Percentiles rank a stretch among this genome's conserved stretches.
phyloP scores from a whole-genome alignment of 2,329 filamentous ascomycete genomes.

The Pleurostoma richardsiae region DNA sequence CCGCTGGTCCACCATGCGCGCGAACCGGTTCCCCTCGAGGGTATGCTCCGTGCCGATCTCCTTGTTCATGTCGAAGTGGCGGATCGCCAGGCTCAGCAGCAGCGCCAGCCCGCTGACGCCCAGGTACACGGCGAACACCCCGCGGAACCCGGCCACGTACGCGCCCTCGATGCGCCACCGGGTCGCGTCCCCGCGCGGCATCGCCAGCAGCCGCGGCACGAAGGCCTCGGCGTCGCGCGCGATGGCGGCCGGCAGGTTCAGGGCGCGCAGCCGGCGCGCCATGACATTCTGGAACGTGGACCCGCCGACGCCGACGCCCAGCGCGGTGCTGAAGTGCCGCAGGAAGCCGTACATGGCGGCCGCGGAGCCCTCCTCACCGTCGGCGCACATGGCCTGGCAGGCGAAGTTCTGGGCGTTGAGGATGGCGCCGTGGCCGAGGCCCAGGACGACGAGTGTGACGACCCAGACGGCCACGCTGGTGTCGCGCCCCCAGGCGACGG shows the following conservation, averaged over 20 bases:
- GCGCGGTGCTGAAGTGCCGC: conserved; percentile 32
- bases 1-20: conserved; percentile 5
- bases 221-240: conserved; percentile 20
- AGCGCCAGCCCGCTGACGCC: conserved; percentile 44
- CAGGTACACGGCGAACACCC: conserved; percentile 49
- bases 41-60: conserved; percentile 42
- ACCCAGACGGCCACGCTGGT: conserved; percentile 26
- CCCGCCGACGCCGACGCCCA: conserved; percentile 34
- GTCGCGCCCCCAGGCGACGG: conserved; percentile 16
- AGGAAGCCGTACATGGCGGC: conserved; percentile 34
- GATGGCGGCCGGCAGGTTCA: conserved; percentile 22
- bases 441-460: conserved; percentile 25
- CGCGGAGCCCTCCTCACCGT: conserved; percentile 28
- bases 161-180: conserved; percentile 16
- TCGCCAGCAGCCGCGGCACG: conserved; percentile 11
- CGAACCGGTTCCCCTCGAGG: conserved; percentile 24
- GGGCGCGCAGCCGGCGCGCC: conserved; percentile 21
- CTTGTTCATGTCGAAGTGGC: conserved; percentile 41
- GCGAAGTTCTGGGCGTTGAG: conserved; percentile 33
- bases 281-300: conserved; percentile 36
- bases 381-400: conserved; percentile 28
- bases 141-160: conserved; percentile 48
- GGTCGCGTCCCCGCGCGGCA: conserved; percentile 12
- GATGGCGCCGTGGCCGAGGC: conserved; percentile 28
- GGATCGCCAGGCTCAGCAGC: conserved; percentile 45